Evolutionary conservation across 1,139 yeast genomes (phyloP).

Genomic region (Yamadazyma atlantica): DNA sequence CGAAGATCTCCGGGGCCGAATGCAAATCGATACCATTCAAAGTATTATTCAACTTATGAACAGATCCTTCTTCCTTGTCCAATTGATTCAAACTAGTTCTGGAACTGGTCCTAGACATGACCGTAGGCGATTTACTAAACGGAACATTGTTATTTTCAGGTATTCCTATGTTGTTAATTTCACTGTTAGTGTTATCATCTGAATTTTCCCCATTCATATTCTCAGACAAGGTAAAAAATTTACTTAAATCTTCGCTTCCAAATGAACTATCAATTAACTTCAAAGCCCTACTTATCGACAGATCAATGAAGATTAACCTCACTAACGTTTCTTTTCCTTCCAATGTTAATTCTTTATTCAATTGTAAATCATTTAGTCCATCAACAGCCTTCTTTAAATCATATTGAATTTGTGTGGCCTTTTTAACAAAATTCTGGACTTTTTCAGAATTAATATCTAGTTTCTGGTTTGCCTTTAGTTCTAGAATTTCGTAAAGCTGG

Average conservation of each 20-base stretch:
- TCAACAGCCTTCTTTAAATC: constrained; percentile 54
- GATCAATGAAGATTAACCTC: constrained; percentile 65
- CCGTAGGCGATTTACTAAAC: constrained; percentile 18
- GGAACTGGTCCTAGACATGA: constrained; percentile 36
- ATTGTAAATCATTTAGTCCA: constrained; percentile 56
- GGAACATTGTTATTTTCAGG: constrained; percentile 7
- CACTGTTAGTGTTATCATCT: constrained; percentile 8
- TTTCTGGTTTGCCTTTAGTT: constrained; percentile 27
- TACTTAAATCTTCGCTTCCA: constrained; percentile 18
- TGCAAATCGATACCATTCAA: constrained; percentile 17
- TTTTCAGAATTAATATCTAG: constrained; percentile 29
- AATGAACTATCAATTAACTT: constrained; percentile 47
- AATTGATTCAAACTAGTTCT: constrained; percentile 34
- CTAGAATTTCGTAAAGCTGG: constrained; percentile 35
- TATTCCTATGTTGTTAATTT: constrained; percentile 1
- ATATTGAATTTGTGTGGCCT: constrained; percentile 42
- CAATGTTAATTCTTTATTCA: constrained; percentile 50
- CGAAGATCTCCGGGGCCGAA: not conserved
- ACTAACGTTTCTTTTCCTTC: constrained; percentile 76
- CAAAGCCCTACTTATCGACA: constrained; percentile 66
- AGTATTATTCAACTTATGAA: constrained; percentile 33
- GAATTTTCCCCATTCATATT: constrained; percentile 11
- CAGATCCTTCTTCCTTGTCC: constrained; percentile 45
- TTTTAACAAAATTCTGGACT: constrained; percentile 41
- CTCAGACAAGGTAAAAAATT: constrained; percentile 10